A percentile compares a stretch with the other conserved stretches of the same genome.
phyloP scores from a whole-genome alignment of 306 rosid species.

The Castanea sativa region DNA sequence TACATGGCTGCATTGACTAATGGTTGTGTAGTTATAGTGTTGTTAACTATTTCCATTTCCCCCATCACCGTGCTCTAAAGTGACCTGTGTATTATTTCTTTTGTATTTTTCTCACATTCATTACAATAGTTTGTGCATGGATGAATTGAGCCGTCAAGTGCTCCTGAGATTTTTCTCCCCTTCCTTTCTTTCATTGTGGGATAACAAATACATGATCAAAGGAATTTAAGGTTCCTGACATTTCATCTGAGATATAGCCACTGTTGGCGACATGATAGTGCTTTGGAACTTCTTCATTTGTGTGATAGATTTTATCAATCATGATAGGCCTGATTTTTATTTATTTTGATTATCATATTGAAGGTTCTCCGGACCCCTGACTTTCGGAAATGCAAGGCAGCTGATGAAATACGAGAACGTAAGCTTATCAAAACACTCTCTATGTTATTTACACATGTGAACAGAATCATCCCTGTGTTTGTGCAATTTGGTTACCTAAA shows the following conservation, averaged over 20 bases:
- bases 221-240: neutral
- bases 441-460: slow-evolving; percentile 1
- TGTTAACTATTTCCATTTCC: neutral
- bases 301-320: slow-evolving; percentile 7
- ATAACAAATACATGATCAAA: neutral
- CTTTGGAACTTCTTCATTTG: neutral
- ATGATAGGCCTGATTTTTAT: slow-evolving; percentile 14
- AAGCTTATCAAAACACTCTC: slow-evolving; percentile 30
- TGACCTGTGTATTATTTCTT: neutral
- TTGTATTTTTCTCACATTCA: neutral
- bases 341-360: slow-evolving; percentile 33
- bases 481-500: neutral
- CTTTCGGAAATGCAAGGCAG: slow-evolving; percentile 63
- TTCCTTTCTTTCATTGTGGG: neutral
- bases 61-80: neutral
- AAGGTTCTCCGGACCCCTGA: slow-evolving; percentile 63
- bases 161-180: neutral
- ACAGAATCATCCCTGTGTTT: neutral
- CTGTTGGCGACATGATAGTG: neutral
- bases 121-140: neutral
- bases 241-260: neutral
- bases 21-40: neutral
- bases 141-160: neutral
- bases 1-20: neutral
- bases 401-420: slow-evolving; percentile 74